Evolutionary conservation across 257 asterid genomes (phyloP).

Genomic region (Capsicum pubescens): DNA sequence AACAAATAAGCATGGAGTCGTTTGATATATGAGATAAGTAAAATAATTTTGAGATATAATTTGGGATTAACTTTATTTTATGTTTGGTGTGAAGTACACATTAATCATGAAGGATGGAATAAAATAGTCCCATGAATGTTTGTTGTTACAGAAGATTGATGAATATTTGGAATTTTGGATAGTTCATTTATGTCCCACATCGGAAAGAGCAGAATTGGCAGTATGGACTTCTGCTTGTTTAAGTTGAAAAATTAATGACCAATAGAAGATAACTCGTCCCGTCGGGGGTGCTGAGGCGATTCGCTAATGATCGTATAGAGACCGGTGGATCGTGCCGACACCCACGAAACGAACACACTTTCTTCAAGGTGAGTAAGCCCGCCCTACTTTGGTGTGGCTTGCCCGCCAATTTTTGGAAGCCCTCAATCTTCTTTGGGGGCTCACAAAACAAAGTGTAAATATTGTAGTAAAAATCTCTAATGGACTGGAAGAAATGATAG

Average conservation of each 20-base stretch:
- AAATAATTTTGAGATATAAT: no score
- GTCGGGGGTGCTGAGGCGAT: slow-evolving; percentile 80
- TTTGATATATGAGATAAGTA: no score
- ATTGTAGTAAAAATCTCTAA: no score
- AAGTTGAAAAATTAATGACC: fast-evolving
- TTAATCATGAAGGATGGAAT: no score
- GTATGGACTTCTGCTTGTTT: background rate
- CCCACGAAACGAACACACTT: slow-evolving; percentile 66
- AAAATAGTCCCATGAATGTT: background rate
- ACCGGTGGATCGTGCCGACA: slow-evolving; percentile 84
- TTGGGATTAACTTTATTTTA: no score
- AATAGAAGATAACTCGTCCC: slow-evolving; percentile 16
- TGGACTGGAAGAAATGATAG: no score
- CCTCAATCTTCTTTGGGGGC: slow-evolving; percentile 42
- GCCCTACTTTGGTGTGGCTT: slow-evolving; percentile 60
- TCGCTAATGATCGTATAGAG: slow-evolving; percentile 68
- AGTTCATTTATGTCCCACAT: background rate
- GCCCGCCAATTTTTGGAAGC: slow-evolving; percentile 94
- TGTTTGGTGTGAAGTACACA: no score
- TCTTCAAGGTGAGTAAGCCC: slow-evolving; percentile 57
- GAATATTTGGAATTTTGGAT: slow-evolving; percentile 1
- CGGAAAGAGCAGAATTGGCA: background rate
- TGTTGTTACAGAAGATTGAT: background rate
- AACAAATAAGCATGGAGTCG: no score
- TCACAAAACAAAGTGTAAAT: background rate